phyloP scores from a whole-genome alignment of 805 yeast genomes.

The Kodamaea laetipori region DNA sequence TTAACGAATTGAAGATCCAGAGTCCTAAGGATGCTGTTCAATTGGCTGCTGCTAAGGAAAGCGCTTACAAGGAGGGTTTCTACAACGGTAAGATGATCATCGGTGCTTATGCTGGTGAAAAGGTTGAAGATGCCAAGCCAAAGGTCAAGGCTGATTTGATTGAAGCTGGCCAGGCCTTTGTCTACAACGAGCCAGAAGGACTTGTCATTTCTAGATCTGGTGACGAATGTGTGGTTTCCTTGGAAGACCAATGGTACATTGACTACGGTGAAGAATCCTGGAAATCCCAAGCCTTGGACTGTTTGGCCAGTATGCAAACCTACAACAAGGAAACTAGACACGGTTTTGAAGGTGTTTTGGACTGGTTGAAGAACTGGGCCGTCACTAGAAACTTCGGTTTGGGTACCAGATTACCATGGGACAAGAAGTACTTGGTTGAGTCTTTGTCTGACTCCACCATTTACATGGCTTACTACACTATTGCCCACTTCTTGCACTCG shows the following conservation, averaged over 20 bases:
- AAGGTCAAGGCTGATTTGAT: slow-evolving; percentile 82
- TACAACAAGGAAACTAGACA: slow-evolving; percentile 82
- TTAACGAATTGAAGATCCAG: slow-evolving; percentile 84
- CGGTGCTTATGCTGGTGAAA: slow-evolving; percentile 85
- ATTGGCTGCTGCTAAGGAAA: slow-evolving; percentile 89
- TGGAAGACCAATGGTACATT: slow-evolving; percentile 98
- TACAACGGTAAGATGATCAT: slow-evolving; percentile 81
- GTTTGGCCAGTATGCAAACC: slow-evolving; percentile 74
- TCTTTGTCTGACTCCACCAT: slow-evolving; percentile 94
- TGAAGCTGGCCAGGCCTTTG: slow-evolving; percentile 76
- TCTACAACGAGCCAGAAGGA: slow-evolving; percentile 93
- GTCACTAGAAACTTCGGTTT: slow-evolving; percentile 94
- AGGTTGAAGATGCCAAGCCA: slow-evolving; percentile 88
- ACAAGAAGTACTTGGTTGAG: slow-evolving; percentile 87
- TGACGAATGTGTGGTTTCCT: slow-evolving; percentile 92
- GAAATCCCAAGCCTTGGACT: slow-evolving; percentile 79
- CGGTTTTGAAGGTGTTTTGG: slow-evolving; percentile 91
- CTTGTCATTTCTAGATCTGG: slow-evolving; percentile 92
- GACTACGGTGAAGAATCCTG: slow-evolving; percentile 95
- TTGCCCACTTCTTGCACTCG: slow-evolving; percentile 79
- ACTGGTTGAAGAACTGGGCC: slow-evolving; percentile 98
- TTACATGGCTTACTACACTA: slow-evolving; percentile 93
- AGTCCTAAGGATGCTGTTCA: slow-evolving; percentile 90
- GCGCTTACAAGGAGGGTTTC: slow-evolving; percentile 94
- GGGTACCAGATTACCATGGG: slow-evolving; percentile 97